Percentiles rank a stretch among this genome's conserved stretches.
Conservation (phyloP, 306 rosid genomes). For the Vicia villosa region DNA sequence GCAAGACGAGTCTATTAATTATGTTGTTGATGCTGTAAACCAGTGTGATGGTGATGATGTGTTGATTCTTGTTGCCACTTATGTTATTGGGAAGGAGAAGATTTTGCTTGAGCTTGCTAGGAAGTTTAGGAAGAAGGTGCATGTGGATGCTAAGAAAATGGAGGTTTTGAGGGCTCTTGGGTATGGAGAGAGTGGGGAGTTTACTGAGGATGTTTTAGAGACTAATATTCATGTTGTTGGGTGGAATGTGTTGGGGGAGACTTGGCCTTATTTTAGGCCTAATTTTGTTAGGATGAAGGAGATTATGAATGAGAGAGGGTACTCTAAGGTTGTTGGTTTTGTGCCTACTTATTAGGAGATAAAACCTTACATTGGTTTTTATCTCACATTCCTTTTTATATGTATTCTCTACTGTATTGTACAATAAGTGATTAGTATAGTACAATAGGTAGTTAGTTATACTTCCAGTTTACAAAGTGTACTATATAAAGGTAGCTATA, state of each 20-base stretch:
- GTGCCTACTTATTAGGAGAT: no score
- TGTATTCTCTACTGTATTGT: no score
- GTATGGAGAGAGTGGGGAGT: conserved; percentile 57
- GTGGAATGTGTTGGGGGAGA: conserved; percentile 95
- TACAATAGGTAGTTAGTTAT: no score
- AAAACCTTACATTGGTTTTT: no score
- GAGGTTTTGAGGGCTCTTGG: conserved; percentile 72
- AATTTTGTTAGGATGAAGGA: conserved; percentile 80
- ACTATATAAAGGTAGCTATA: no score
- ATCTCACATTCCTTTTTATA: no score
- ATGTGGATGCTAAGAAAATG: conserved; percentile 78
- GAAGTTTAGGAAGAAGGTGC: conserved; percentile 61
- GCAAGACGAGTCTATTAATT: conserved; percentile 71
- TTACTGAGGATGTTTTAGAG: conserved; percentile 64
- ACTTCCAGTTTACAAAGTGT: no score
- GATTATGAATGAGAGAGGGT: conserved; percentile 75
- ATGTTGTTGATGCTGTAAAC: conserved; percentile 54
- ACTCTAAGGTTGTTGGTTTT: conserved; percentile 77
- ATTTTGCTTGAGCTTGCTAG: conserved; percentile 77
- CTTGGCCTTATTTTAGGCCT: conserved; percentile 95
- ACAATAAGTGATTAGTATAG: no score
- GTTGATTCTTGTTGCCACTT: conserved; percentile 87
- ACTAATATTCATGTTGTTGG: conserved; percentile 93
- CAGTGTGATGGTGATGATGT: conserved; percentile 50
- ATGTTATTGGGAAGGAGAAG: conserved; percentile 90